Percentiles rank a stretch among this genome's conserved stretches.
Conservation (phyloP, 1,284 basidiomycete species). For the Puccinia polysora region DNA sequence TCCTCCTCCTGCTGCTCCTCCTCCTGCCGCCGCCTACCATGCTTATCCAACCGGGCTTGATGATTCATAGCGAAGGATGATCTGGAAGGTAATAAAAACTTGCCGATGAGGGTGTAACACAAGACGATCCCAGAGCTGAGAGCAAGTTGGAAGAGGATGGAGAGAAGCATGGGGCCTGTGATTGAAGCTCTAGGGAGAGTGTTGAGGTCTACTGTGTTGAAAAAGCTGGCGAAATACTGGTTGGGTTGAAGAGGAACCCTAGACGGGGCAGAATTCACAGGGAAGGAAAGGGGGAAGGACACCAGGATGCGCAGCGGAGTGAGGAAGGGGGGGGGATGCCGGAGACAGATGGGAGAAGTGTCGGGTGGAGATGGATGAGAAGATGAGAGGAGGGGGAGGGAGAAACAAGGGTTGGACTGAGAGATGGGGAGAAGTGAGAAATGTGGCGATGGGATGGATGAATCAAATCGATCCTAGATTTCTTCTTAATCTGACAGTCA, state of each 20-base stretch:
- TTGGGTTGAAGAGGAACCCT: no score
- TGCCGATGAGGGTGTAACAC: constrained; percentile 1
- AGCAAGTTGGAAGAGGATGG: constrained; percentile 1
- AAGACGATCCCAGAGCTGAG: constrained; percentile 16
- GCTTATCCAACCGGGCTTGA: background rate
- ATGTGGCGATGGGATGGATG: no score
- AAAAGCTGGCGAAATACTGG: no score
- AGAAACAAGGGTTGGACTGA: no score
- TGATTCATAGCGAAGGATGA: no score
- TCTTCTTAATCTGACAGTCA: no score
- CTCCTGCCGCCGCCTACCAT: background rate
- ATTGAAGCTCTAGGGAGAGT: background rate
- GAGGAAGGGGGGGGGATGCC: background rate
- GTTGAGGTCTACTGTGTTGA: no score
- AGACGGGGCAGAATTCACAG: no score
- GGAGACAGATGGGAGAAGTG: background rate
- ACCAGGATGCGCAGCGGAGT: background rate
- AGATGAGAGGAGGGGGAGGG: background rate
- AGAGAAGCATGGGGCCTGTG: background rate
- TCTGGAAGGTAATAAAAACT: background rate
- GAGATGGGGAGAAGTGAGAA: no score
- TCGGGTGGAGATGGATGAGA: background rate
- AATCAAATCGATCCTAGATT: no score
- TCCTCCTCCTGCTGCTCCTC: background rate
- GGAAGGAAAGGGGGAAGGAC: no score